Conservation (phyloP, 1,284 basidiomycete species). For the Peniophora sp. region DNA sequence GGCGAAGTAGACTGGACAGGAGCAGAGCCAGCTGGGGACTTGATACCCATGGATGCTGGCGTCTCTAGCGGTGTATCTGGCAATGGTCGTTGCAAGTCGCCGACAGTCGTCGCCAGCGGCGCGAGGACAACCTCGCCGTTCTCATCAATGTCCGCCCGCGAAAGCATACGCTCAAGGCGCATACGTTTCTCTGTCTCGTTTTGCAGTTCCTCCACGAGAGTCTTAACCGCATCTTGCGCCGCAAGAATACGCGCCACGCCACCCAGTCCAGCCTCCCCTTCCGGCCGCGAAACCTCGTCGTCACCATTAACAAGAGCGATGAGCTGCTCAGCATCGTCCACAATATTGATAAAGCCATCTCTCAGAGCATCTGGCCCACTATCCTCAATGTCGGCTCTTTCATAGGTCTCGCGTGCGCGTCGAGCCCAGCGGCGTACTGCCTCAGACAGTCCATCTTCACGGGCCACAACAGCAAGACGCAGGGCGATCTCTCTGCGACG, state of each 20-base stretch:
- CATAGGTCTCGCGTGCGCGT: slow-evolving; percentile 36
- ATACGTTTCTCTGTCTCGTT: slow-evolving; percentile 54
- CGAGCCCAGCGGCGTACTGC: slow-evolving; percentile 48
- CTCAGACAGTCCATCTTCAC: slow-evolving; percentile 61
- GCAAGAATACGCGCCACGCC: slow-evolving; percentile 49
- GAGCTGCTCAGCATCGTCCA: slow-evolving; percentile 42
- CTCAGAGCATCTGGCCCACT: slow-evolving; percentile 10
- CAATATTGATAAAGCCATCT: slow-evolving; percentile 28
- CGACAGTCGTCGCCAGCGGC: not conserved
- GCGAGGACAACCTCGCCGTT: slow-evolving; percentile 6
- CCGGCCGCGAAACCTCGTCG: slow-evolving; percentile 13
- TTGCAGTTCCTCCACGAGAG: slow-evolving; percentile 59
- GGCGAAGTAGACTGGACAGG: too few relatives aligned
- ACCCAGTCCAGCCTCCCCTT: slow-evolving; percentile 13
- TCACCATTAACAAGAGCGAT: slow-evolving; percentile 37
- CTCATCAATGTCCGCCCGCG: slow-evolving; percentile 11
- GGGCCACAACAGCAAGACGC: slow-evolving; percentile 56
- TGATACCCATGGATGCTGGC: too few relatives aligned
- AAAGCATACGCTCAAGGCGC: slow-evolving; percentile 33
- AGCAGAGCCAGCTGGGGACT: too few relatives aligned
- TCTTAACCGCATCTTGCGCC: slow-evolving; percentile 51
- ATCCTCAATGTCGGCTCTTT: slow-evolving; percentile 15
- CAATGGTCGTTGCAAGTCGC: not conserved
- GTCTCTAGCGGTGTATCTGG: too few relatives aligned
- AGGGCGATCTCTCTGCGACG: slow-evolving; percentile 67